These are phyloP conservation scores for Sphagnum magellanicum DNA, from an alignment of 228 moss, liverwort and hornwort species.

Conservation along the genomic window DNA sequence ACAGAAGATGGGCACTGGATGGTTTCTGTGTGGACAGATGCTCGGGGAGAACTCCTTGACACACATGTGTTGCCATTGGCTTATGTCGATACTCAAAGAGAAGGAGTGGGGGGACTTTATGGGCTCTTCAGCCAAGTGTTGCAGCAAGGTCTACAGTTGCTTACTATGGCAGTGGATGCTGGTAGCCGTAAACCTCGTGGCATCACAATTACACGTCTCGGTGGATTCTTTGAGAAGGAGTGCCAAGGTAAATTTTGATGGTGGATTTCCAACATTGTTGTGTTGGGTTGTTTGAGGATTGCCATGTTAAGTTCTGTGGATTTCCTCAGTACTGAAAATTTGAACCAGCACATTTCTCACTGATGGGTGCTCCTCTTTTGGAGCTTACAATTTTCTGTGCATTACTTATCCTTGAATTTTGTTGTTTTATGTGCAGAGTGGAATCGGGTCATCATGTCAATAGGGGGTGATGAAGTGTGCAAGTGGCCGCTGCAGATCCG, in stretches of 20 bases:
- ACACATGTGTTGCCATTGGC: slow-evolving; percentile 64
- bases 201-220: slow-evolving; percentile 74
- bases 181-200: slow-evolving; percentile 70
- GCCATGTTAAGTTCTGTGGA: no score
- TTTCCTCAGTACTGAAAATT: no score
- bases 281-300: neutral
- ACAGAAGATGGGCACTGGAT: slow-evolving; percentile 96
- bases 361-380: no score
- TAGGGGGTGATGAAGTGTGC: slow-evolving; percentile 71
- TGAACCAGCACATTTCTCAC: no score
- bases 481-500: slow-evolving; percentile 90
- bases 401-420: no score
- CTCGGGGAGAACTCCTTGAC: slow-evolving; percentile 87
- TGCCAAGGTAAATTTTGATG: slow-evolving; percentile 63
- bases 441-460: slow-evolving; percentile 71
- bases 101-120: slow-evolving; percentile 31
- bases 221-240: slow-evolving; percentile 76
- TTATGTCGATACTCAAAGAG: slow-evolving; percentile 47
- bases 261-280: neutral
- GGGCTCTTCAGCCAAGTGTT: slow-evolving; percentile 66
- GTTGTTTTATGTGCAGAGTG: slow-evolving; percentile 48
- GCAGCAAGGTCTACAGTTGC: slow-evolving; percentile 84
- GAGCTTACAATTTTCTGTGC: no score
- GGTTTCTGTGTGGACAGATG: slow-evolving; percentile 96
- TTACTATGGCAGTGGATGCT: slow-evolving; percentile 79